Percentiles rank a stretch among this genome's conserved stretches.
These are phyloP conservation scores for Ilyonectria sp. DNA, from an alignment of 2,329 filamentous ascomycete genomes.

Conservation along the genomic window DNA sequence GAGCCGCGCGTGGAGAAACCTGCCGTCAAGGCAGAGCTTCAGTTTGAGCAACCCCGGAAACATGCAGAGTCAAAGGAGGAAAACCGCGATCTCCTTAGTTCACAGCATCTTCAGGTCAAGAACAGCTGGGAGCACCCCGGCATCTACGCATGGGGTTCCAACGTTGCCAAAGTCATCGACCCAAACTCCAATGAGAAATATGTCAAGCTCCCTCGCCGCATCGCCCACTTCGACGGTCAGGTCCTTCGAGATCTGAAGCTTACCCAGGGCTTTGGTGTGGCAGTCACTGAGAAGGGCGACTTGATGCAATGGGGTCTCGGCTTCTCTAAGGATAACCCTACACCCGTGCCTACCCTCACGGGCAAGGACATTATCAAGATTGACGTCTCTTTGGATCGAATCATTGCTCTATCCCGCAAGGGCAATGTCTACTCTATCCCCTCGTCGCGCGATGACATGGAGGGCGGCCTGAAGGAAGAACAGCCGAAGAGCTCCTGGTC, in stretches of 20 bases:
- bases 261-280: slow-evolving; percentile 85
- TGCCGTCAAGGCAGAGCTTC: slow-evolving; percentile 65
- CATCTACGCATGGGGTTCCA: slow-evolving; percentile 95
- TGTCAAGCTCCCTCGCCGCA: slow-evolving; percentile 84
- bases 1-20: slow-evolving; percentile 27
- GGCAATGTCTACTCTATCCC: slow-evolving; percentile 91
- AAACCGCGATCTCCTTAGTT: slow-evolving; percentile 82
- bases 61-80: slow-evolving; percentile 77
- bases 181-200: slow-evolving; percentile 83
- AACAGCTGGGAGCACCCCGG: slow-evolving; percentile 86
- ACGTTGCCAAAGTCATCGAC: slow-evolving; percentile 86
- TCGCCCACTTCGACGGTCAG: slow-evolving; percentile 87
- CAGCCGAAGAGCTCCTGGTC: slow-evolving; percentile 77
- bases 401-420: slow-evolving; percentile 82
- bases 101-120: slow-evolving; percentile 90
- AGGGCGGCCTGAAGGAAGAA: slow-evolving; percentile 71
- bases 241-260: slow-evolving; percentile 90
- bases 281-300: slow-evolving; percentile 89
- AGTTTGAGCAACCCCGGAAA: slow-evolving; percentile 77
- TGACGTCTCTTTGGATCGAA: slow-evolving; percentile 84
- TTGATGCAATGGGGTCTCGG: slow-evolving; percentile 91
- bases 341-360: slow-evolving; percentile 79
- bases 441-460: slow-evolving; percentile 80
- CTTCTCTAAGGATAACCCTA: slow-evolving; percentile 75
- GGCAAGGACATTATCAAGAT: slow-evolving; percentile 87